Base-by-base conservation (phyloP, 2,329 filamentous ascomycete genomes). In the Cordyceps tenuipes region DNA sequence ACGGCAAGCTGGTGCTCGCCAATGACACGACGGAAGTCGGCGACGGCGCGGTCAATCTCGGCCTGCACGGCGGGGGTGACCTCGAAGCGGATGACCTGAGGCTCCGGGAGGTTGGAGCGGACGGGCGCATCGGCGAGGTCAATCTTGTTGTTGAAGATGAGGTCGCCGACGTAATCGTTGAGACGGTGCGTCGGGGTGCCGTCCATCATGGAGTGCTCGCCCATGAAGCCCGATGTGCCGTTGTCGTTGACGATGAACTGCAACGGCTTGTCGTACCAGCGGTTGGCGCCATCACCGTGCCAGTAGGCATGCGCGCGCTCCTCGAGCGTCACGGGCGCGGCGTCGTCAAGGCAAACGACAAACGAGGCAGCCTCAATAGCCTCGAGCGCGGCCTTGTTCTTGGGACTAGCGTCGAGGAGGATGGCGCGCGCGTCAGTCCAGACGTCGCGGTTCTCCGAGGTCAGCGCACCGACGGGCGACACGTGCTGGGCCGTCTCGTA, bases 141-240 rank as follows among this genome's bases (percentile, higher is more conserved):
- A 62, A 99, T 85, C 73, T 94, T 95, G 78, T 96, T 93, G 77
- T 88, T 87, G 77, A 96, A 92, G 73, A 97, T 97, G 69, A 90
- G 83, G 71, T 89, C 86, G 78, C 93, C 95, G 71, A 95, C 83
- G 70, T 91, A 94, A 81, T 99, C 94, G 74, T 97, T 99, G 17
- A 99, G 82, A 49, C 95, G 88, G 76, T 97, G 94, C 2, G 95
- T 99, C 1, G 95, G 92, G 7, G 94, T 99, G 65, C 95, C 94
- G 72, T 99, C 94, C 95, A 99, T 99, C 94, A 99, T 97, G 68
- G 90, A 95, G 82, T 99, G 94, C 77, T 99, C 94, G 70, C 94
- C 94, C 82, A 91, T 93, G 82, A 99, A 99, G 63, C 94, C 94
- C 2, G 94, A 89, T 8, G 94, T 96, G 67, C 94, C 94, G 73